These are phyloP conservation scores for Ophiocytium majus DNA, from an alignment of 352 stramenopile species.

Conservation along the genomic window DNA sequence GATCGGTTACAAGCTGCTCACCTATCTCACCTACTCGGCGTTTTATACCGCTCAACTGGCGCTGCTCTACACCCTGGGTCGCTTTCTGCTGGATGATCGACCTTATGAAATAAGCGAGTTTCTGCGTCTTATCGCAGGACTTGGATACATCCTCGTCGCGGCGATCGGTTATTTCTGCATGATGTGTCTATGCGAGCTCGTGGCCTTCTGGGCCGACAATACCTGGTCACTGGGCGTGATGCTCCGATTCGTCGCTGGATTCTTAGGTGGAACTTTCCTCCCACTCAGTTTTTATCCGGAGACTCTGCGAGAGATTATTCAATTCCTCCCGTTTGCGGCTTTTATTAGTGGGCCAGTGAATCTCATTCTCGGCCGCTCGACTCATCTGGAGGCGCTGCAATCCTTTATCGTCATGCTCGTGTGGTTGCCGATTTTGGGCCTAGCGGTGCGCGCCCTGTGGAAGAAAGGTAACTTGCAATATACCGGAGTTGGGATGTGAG, in stretches of 20 bases:
- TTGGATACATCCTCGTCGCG: not conserved
- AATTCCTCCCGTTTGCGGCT: not conserved
- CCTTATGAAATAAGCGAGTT: not conserved
- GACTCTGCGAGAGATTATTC: not conserved
- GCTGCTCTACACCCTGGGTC: not conserved
- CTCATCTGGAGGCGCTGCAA: not conserved
- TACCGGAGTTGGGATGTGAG: not conserved
- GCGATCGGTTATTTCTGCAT: not conserved
- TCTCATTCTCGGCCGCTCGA: not conserved
- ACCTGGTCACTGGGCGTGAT: slow-evolving; percentile 1
- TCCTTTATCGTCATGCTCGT: not conserved
- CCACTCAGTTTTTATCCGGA: not conserved
- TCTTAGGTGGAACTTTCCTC: not conserved
- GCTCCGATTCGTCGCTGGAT: not conserved
- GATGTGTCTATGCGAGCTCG: not conserved
- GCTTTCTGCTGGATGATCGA: not conserved
- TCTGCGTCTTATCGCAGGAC: not conserved
- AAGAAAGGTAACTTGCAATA: not conserved
- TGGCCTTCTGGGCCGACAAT: not conserved
- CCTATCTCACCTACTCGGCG: not conserved
- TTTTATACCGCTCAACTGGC: not conserved
- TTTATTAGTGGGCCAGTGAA: not conserved
- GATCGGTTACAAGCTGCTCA: not conserved
- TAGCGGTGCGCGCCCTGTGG: not conserved
- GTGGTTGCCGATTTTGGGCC: not conserved